Conservation (phyloP, 2,329 filamentous ascomycete species). For the Fusarium sp. region DNA sequence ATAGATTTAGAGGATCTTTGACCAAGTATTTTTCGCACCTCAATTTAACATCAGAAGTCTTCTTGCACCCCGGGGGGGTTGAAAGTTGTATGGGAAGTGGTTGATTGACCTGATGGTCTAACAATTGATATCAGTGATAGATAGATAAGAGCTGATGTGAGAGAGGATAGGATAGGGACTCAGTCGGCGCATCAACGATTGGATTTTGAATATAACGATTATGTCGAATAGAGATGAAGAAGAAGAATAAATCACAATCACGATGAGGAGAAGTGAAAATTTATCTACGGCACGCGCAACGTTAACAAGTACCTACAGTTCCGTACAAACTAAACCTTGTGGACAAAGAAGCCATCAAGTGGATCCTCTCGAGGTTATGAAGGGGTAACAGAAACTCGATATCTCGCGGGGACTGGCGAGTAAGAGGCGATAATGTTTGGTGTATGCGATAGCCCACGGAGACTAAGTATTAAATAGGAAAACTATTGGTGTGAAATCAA, state of each 20-base stretch:
- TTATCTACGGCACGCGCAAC: slow-evolving; percentile 20
- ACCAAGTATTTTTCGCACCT: too few species aligned
- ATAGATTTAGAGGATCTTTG: too few species aligned
- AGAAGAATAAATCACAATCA: not conserved
- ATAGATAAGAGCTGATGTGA: slow-evolving; percentile 20
- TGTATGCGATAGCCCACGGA: slow-evolving; percentile 19
- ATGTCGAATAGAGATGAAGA: not conserved
- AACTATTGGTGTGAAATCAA: slow-evolving; percentile 3
- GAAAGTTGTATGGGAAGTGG: not conserved
- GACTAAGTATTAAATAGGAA: slow-evolving; percentile 11
- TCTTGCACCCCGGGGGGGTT: not conserved
- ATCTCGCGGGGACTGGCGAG: slow-evolving; percentile 40
- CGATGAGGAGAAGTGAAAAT: slow-evolving; percentile 16
- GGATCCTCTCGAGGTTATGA: slow-evolving; percentile 42
- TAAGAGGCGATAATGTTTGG: slow-evolving; percentile 15
- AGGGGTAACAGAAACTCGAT: slow-evolving; percentile 46
- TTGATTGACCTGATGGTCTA: not conserved
- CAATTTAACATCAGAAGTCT: too few species aligned
- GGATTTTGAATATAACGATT: not conserved
- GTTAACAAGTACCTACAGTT: not conserved
- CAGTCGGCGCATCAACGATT: slow-evolving; percentile 1
- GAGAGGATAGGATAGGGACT: slow-evolving; percentile 9
- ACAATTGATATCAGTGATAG: not conserved
- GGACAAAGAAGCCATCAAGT: slow-evolving; percentile 41
- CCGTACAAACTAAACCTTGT: slow-evolving; percentile 25